A percentile compares a stretch with the other conserved stretches of the same genome.
Evolutionary conservation across 208 protist genomes (phyloP).

Genomic region (Leishmania major): DNA sequence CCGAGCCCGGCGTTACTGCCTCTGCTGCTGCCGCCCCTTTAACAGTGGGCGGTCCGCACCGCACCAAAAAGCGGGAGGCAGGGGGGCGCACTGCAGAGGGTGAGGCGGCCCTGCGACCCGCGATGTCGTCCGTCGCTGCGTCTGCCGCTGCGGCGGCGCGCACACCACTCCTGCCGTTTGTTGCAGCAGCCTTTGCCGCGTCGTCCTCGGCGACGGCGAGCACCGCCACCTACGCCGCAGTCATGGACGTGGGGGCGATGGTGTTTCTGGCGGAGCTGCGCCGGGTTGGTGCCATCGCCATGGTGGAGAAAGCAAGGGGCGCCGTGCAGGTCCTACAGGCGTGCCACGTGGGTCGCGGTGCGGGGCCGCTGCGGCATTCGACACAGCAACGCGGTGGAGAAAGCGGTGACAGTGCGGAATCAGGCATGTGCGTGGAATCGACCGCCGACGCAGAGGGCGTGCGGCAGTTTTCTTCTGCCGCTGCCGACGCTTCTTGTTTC

Average conservation of each 20-base stretch:
- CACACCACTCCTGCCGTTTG: neutral
- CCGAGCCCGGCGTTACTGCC: neutral
- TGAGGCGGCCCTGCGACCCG: neutral
- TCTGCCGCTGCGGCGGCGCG: neutral
- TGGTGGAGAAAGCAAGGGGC: neutral
- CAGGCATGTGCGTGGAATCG: neutral
- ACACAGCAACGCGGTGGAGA: neutral
- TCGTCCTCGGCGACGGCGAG: neutral
- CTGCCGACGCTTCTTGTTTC: neutral
- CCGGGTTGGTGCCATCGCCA: conserved; percentile 1
- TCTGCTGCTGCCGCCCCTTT: neutral
- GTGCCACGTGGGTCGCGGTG: neutral
- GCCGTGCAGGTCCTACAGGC: neutral
- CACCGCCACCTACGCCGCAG: conserved; percentile 7
- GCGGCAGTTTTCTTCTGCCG: neutral
- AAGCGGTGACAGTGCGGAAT: neutral
- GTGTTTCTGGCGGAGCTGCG: conserved; percentile 20
- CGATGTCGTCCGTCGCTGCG: neutral
- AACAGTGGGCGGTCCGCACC: neutral
- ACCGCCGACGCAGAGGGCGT: no score
- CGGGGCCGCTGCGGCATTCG: neutral
- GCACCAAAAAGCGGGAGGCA: neutral
- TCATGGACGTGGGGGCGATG: conserved; percentile 25
- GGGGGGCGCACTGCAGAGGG: neutral
- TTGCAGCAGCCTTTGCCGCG: neutral